These are phyloP conservation scores for Fusarium sp. DNA, from an alignment of 2,329 filamentous ascomycete genomes.

Conservation along the genomic window DNA sequence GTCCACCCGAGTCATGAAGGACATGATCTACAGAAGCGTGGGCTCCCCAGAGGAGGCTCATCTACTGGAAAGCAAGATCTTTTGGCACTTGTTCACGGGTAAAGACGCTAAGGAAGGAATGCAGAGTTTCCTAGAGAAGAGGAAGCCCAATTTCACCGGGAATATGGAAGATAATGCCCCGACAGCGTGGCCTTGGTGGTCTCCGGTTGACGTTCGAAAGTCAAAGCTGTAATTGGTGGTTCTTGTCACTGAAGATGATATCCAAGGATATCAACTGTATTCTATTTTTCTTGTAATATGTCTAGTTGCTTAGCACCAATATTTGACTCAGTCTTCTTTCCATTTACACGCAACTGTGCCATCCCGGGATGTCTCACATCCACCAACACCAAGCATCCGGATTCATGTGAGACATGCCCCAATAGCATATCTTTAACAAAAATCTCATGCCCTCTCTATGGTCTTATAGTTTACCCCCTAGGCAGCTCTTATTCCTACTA, in stretches of 20 bases:
- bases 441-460: constrained; percentile 13
- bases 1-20: constrained; percentile 74
- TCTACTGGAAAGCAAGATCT: constrained; percentile 74
- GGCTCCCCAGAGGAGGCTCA: constrained; percentile 76
- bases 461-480: neutral
- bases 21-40: constrained; percentile 74
- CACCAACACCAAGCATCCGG: neutral
- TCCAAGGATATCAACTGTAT: neutral
- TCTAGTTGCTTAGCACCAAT: neutral
- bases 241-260: neutral
- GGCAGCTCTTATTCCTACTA: no score
- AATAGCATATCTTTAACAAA: neutral
- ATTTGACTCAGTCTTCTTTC: neutral
- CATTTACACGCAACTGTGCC: neutral
- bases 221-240: constrained; percentile 38
- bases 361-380: neutral
- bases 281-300: neutral
- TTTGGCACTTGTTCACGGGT: constrained; percentile 69
- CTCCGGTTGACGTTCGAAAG: constrained; percentile 55
- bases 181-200: constrained; percentile 76
- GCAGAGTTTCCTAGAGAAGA: constrained; percentile 76
- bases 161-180: constrained; percentile 71
- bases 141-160: constrained; percentile 70
- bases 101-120: constrained; percentile 75
- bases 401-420: constrained; percentile 2